Evolutionary conservation across 1,284 basidiomycete species (phyloP).

Genomic region (Fomes fomentarius): DNA sequence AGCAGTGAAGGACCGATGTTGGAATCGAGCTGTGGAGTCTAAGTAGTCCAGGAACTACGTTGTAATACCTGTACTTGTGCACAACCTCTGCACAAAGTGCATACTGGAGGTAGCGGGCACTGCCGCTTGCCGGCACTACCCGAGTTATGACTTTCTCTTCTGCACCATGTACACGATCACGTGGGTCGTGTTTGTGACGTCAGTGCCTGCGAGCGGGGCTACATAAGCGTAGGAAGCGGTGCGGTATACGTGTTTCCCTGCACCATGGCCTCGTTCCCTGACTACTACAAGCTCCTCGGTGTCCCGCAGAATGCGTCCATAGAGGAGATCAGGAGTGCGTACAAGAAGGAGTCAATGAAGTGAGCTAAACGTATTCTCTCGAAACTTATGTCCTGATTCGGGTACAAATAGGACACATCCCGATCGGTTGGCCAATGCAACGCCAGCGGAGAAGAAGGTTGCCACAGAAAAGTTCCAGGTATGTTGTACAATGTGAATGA

Average conservation of each 20-base stretch:
- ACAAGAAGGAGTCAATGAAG: slow-evolving; percentile 81
- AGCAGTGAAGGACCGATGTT: too few relatives aligned
- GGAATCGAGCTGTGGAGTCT: too few relatives aligned
- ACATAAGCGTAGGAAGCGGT: slow-evolving; percentile 4
- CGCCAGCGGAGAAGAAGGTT: slow-evolving; percentile 66
- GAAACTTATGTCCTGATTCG: too few relatives aligned
- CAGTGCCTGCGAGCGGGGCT: slow-evolving; percentile 8
- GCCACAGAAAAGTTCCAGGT: slow-evolving; percentile 87
- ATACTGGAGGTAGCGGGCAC: too few relatives aligned
- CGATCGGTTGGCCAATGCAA: slow-evolving; percentile 82
- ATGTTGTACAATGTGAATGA: too few relatives aligned
- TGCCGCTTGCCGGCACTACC: too few relatives aligned
- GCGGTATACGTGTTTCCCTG: not conserved
- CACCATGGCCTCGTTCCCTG: slow-evolving; percentile 67
- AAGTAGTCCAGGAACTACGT: too few relatives aligned
- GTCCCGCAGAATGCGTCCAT: slow-evolving; percentile 61
- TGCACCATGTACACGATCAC: slow-evolving; percentile 18
- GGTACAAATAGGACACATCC: slow-evolving; percentile 83
- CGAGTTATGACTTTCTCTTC: too few relatives aligned
- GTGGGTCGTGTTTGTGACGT: slow-evolving; percentile 24
- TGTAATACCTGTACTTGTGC: too few relatives aligned
- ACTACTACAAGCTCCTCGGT: slow-evolving; percentile 73
- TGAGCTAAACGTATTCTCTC: too few relatives aligned
- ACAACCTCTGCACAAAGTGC: too few relatives aligned
- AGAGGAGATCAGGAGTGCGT: slow-evolving; percentile 81